Evolutionary conservation across 768 basidiomycete species (phyloP).

Genomic region (Neoboletus magnificus): DNA sequence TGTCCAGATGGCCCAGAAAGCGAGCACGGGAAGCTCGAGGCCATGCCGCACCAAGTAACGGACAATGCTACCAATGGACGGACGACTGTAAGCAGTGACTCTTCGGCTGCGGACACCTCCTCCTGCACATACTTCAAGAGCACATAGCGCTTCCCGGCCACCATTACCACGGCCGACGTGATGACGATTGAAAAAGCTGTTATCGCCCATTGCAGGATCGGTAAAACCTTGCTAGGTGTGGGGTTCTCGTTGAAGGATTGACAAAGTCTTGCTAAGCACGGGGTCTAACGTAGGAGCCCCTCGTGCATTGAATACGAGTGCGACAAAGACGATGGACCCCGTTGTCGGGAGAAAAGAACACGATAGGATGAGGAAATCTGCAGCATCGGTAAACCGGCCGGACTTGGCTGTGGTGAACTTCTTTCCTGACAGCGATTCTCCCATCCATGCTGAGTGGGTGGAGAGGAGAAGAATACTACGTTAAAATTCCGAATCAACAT

Average conservation of each 20-base stretch:
- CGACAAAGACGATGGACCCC: background rate
- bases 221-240: background rate
- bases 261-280: background rate
- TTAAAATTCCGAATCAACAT: too few species aligned
- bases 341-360: background rate
- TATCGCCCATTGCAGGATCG: background rate
- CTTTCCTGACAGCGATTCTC: background rate
- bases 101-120: background rate
- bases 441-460: too few species aligned
- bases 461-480: too few species aligned
- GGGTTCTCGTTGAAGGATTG: background rate
- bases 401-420: background rate
- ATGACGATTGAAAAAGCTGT: background rate
- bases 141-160: constrained; percentile 1
- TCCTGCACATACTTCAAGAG: background rate
- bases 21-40: constrained; percentile 1
- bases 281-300: too few species aligned
- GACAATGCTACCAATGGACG: background rate
- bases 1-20: background rate
- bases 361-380: background rate
- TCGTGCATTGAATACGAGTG: background rate
- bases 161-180: constrained; percentile 2
- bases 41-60: background rate
- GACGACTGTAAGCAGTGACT: constrained; percentile 1
- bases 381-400: background rate